Percentiles rank a stretch among this genome's conserved stretches.
Evolutionary conservation across 1,284 basidiomycete species (phyloP).

Genomic region (Anthracocystis walkeri): DNA sequence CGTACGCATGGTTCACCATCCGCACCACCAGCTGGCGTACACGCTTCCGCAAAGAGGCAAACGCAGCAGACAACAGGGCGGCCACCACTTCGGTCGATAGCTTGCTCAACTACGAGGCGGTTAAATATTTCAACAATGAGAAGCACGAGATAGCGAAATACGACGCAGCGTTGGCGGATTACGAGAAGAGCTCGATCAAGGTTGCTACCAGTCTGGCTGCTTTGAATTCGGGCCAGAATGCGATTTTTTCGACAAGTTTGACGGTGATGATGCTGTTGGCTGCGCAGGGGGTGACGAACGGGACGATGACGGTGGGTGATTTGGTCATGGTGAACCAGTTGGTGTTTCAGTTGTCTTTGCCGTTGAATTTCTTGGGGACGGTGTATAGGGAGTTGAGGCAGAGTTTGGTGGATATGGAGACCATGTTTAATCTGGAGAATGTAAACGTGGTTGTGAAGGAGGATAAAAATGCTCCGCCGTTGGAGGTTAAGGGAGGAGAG

Average conservation of each 20-base stretch:
- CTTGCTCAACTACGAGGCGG: slow-evolving; percentile 96
- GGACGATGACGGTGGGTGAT: slow-evolving; percentile 97
- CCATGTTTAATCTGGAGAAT: slow-evolving; percentile 89
- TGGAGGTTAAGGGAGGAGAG: slow-evolving; percentile 80
- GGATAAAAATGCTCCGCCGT: slow-evolving; percentile 76
- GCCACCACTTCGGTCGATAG: slow-evolving; percentile 94
- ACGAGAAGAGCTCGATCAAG: slow-evolving; percentile 92
- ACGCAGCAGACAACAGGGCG: slow-evolving; percentile 94
- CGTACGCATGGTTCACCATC: slow-evolving; percentile 97
- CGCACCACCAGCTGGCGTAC: slow-evolving; percentile 97
- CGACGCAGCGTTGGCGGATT: slow-evolving; percentile 85
- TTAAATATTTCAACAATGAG: slow-evolving; percentile 99
- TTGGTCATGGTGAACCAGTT: slow-evolving; percentile 99
- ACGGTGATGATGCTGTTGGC: slow-evolving; percentile 97
- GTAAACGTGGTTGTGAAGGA: slow-evolving; percentile 85
- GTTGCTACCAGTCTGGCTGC: slow-evolving; percentile 93
- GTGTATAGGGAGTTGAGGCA: slow-evolving; percentile 97
- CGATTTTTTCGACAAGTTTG: slow-evolving; percentile 92
- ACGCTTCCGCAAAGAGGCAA: slow-evolving; percentile 91
- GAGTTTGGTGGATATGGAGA: slow-evolving; percentile 95
- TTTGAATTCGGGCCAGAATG: slow-evolving; percentile 94
- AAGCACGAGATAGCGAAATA: slow-evolving; percentile 90
- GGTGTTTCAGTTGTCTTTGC: slow-evolving; percentile 96
- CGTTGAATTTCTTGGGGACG: slow-evolving; percentile 94
- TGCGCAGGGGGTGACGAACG: slow-evolving; percentile 91